Conservation (phyloP, 1,139 yeast genomes). For the Hanseniaspora gamundiae region DNA sequence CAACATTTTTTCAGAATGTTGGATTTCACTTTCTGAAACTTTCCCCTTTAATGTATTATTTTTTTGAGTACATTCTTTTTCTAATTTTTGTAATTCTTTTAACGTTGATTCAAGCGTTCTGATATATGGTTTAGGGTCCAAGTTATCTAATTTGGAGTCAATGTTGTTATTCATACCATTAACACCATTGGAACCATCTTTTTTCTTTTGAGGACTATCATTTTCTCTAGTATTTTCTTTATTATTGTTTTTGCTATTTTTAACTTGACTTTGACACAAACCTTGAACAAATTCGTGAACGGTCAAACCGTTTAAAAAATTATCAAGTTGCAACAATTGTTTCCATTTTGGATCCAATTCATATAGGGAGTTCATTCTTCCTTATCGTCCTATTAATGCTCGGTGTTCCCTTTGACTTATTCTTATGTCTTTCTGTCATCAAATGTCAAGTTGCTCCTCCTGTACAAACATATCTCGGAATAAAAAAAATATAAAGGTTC, state of each 20-base stretch:
- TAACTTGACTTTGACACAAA: constrained; percentile 54
- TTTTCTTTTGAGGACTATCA: too few species aligned
- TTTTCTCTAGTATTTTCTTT: constrained; percentile 4
- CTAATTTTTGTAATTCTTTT: constrained; percentile 51
- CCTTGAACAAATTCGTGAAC: constrained; percentile 78
- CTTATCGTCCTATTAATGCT: too few species aligned
- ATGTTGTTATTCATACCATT: not conserved
- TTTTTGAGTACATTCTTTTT: constrained; percentile 26
- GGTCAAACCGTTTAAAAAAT: constrained; percentile 42
- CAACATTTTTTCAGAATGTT: constrained; percentile 57
- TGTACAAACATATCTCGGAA: too few species aligned
- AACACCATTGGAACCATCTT: not conserved
- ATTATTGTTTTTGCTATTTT: not conserved
- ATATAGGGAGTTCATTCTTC: constrained; percentile 31
- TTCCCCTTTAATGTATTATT: constrained; percentile 34
- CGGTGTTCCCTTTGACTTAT: too few species aligned
- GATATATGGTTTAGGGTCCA: constrained; percentile 91
- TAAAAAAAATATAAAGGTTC: too few species aligned
- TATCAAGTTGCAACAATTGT: constrained; percentile 53
- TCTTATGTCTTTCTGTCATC: too few species aligned
- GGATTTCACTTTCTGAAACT: constrained; percentile 50
- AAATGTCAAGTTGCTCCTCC: too few species aligned
- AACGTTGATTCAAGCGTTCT: constrained; percentile 84
- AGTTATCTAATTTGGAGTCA: constrained; percentile 16
- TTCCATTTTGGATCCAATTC: constrained; percentile 64